phyloP scores from a whole-genome alignment of 2,329 filamentous ascomycete genomes.

The Pseudocercospora musae region DNA sequence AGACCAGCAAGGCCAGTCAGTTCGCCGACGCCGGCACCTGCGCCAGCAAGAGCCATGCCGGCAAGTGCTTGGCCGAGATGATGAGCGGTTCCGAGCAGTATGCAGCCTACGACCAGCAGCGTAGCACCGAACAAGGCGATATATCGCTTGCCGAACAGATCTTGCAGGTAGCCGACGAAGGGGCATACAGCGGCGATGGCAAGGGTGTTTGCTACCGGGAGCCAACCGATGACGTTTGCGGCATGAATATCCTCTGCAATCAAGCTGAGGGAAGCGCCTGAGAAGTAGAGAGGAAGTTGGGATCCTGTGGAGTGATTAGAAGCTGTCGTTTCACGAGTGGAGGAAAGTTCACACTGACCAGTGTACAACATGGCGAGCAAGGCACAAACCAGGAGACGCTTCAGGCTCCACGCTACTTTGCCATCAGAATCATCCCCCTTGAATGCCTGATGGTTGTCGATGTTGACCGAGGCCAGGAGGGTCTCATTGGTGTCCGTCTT shows the following conservation, averaged over 20 bases:
- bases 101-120: conserved; percentile 57
- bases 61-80: conserved; percentile 47
- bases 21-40: conserved; percentile 65
- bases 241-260: conserved; percentile 24
- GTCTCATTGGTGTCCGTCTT: conserved; percentile 20
- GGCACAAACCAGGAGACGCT: conserved; percentile 36
- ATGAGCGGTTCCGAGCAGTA: conserved; percentile 56
- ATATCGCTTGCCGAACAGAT: conserved; percentile 60
- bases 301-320: conserved; percentile 13
- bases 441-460: conserved; percentile 37
- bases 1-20: conserved; percentile 62
- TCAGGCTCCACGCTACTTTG: conserved; percentile 37
- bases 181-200: conserved; percentile 55
- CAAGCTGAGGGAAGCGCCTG: conserved; percentile 22
- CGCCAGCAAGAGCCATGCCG: conserved; percentile 59
- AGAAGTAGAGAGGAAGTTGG: conserved; percentile 28
- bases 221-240: conserved; percentile 22
- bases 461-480: conserved; percentile 28
- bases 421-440: conserved; percentile 43
- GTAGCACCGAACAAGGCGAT: conserved; percentile 55
- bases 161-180: conserved; percentile 64
- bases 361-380: conserved; percentile 41
- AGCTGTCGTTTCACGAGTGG: background rate
- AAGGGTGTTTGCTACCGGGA: conserved; percentile 49
- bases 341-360: conserved; percentile 18